Percentiles rank a stretch among this genome's conserved stretches.
Conservation (phyloP, 169 alveolate genomes). For the Eimeria nieschulzi region DNA sequence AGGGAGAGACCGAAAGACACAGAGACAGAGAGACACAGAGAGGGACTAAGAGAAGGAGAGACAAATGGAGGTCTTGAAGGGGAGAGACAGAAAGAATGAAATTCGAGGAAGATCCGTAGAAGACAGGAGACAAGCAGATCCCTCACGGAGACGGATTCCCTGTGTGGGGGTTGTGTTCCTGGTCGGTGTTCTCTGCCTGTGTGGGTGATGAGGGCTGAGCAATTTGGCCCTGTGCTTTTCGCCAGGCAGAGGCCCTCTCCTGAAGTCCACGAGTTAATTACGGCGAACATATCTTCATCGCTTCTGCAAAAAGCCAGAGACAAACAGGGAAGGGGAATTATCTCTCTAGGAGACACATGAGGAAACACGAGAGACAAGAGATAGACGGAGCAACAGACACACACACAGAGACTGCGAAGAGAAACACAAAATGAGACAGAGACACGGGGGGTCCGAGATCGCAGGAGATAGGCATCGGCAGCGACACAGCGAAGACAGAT, state of each 20-base stretch:
- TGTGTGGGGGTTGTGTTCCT: background rate
- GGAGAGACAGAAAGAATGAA: background rate
- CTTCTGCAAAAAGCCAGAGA: slow-evolving; percentile 23
- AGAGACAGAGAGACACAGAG: background rate
- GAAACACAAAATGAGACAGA: background rate
- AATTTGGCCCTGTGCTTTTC: background rate
- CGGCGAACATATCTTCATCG: slow-evolving; percentile 78
- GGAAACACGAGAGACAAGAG: background rate
- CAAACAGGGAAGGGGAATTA: background rate
- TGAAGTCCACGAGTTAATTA: slow-evolving; percentile 41
- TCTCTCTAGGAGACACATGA: background rate
- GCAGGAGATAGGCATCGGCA: too few species aligned
- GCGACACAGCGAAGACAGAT: too few species aligned
- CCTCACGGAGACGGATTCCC: slow-evolving; percentile 9
- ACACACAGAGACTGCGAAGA: background rate
- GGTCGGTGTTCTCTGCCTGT: slow-evolving; percentile 31
- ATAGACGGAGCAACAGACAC: background rate
- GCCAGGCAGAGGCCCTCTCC: slow-evolving; percentile 7
- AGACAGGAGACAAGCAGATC: background rate
- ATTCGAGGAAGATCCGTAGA: background rate
- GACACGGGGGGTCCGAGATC: too few species aligned
- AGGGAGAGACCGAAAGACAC: background rate
- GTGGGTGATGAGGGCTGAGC: slow-evolving; percentile 25
- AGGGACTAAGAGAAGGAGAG: background rate
- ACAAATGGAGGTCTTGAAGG: background rate